Base-by-base conservation (phyloP, 345 rosid species). In the Brassica rapa region DNA sequence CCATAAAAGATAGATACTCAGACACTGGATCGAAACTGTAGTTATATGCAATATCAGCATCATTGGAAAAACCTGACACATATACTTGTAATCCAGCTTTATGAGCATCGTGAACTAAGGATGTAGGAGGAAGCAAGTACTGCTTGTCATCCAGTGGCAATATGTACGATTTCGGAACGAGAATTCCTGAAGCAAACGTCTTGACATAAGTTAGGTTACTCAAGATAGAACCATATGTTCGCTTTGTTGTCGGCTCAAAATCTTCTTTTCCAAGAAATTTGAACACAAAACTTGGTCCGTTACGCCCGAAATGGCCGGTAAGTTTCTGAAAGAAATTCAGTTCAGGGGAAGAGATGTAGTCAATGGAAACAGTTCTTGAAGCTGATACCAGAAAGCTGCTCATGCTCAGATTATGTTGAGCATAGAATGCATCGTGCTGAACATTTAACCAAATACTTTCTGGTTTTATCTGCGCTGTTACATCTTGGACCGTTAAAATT, bases 141-240 rank as follows among this genome's bases (percentile, higher is more conserved):
- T 16, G 41, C 25, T 0, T 73, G n/a, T 14, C 15, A 73, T 84
- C 87, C 16, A 88, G 72, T 1, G 90, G 91, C 85, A 85, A 90
- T 73, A 93, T 88, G 77, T 87, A 90, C 80, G 53, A 1, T 89
- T 93, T 93, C 0, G 95, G 93, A 55, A 93, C 84, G 39, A 90
- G 90, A 72, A 91, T 87, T 70, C 94, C 97, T 25, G 96, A 86
- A 70, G 96, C 91, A 86, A 93, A 93, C n/a, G 93, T 87, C 89
- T 83, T 90, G 77, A 91, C 81, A 66, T 82, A 88, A 4, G 91
- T 82, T 59, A 93, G 85, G 81, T 93, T 91, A 19, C 64, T 78
- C 12, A 57, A 67, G 46, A 93, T 86, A 57, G 86, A 83, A 25
- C 74, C 87, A 16, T 93, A 93, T 10, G 91, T 88, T 79, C 80